Conservation (phyloP, 2,329 filamentous ascomycete genomes). For the Hypoxylon sp. region DNA sequence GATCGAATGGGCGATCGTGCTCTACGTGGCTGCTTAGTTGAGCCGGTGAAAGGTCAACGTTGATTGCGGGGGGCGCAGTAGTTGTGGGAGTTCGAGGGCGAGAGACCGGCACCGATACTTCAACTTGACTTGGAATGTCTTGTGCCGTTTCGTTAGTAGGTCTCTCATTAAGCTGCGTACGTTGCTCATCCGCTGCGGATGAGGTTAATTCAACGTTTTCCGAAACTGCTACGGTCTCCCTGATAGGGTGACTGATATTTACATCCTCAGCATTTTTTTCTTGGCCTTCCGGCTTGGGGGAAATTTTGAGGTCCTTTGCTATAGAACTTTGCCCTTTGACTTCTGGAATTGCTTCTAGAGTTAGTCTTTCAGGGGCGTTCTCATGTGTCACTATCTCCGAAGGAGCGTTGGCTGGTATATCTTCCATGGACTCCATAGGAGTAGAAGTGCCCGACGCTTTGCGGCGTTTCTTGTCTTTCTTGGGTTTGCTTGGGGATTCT, state of each 20-base stretch:
- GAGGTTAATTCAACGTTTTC: conserved; percentile 23
- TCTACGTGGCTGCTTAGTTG: conserved; percentile 55
- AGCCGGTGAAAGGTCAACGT: conserved; percentile 55
- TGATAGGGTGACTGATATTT: conserved; percentile 36
- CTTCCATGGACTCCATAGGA: conserved; percentile 43
- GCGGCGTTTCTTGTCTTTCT: conserved; percentile 54
- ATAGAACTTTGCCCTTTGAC: conserved; percentile 47
- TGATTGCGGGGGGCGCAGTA: conserved; percentile 33
- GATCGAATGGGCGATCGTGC: conserved; percentile 58
- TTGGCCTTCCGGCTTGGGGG: conserved; percentile 49
- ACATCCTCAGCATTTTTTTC: conserved; percentile 39
- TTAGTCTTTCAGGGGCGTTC: conserved; percentile 34
- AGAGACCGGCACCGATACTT: conserved; percentile 25
- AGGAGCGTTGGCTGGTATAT: conserved; percentile 29
- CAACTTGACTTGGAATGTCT: conserved; percentile 29
- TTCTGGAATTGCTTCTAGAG: conserved; percentile 41
- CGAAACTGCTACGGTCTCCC: conserved; percentile 30
- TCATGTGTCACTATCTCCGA: conserved; percentile 35
- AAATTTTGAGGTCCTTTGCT: conserved; percentile 49
- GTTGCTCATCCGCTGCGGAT: conserved; percentile 31
- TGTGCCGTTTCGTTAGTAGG: conserved; percentile 25
- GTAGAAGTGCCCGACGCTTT: conserved; percentile 46
- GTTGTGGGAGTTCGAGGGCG: conserved; percentile 42
- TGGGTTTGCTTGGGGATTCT: conserved; percentile 52
- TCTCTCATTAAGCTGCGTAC: conserved; percentile 22